Base-by-base conservation (phyloP, 305 asterid genomes). In the Ilex paraguariensis region DNA sequence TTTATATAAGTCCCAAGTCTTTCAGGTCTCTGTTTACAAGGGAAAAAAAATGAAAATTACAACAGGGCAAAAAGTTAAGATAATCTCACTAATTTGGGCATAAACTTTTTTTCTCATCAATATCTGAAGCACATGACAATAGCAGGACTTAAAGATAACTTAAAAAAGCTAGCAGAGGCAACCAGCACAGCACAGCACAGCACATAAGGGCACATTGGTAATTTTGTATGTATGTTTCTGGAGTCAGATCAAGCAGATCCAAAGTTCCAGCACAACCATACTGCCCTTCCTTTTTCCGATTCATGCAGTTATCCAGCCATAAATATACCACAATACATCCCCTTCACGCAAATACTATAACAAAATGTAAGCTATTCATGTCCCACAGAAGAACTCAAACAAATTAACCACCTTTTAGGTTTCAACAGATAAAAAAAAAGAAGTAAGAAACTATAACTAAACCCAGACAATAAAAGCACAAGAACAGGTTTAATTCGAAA, bases 191-290 rank as follows among this genome's bases (percentile, higher is more conserved):
- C n/a, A n/a, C n/a, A n/a, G n/a, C n/a, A n/a, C n/a, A 63, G 53
- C 56, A 62, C 45, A 62, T 46, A 44, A 63, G 80, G 85, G 79
- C 57, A 73, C 45, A 57, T 64, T 61, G 62, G 84, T 71, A 73
- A 77, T 71, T 52, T 72, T 55, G 59, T 51, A 54, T 42, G 59
- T 63, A 73, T 60, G 68, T 56, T 4, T 50, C 59, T 14, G 59
- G 60, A 10, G 52, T 46, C 52, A 46, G 52, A 46, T 46, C 13
- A 13, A 21, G 66, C 66, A 69, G 67, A 72, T 59, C 61, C 70
- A 64, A 48, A 50, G 56, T 55, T 73, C 69, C 64, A 66, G 62
- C 49, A 16, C 4, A 46, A 46, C 44, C 55, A 30, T 9, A 59
- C 13, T 36, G 14, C 5, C 16, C 33, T 3, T 21, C 1, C 4